Evolutionary conservation across 2,329 filamentous ascomycete species (phyloP), one percentile per base, ranked within the genome.

Genomic region (Colletotrichum phormii): DNA sequence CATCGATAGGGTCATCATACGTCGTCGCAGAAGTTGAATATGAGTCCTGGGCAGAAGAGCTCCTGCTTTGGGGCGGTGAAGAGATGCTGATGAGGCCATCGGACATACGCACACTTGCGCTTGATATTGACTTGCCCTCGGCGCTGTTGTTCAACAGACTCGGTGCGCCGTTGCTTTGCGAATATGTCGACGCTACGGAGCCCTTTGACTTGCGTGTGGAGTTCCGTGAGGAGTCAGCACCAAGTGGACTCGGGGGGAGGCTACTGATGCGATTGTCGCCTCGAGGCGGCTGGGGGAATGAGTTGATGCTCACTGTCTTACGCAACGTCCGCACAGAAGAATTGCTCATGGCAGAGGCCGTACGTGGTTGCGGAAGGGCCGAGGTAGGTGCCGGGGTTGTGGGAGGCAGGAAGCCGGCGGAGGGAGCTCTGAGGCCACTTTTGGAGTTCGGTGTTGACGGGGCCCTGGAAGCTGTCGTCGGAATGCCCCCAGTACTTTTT

Each of bases 241-340:
- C 87, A 58, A 92, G 82, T 74, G 88, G 90, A 82, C 89, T 89
- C 67, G 87, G 90, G 64, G 89, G 94, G 69, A 91, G 85, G 83
- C 88, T 95, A 77, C 85, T 85, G 60, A 86, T 84, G 75, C 89
- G 87, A 66, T 84, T 87, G 66, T 89, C 88, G 60, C 91, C 90
- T 76, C 92, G 92, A 15, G 96, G 96, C 15, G 96, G 96, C 75
- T 97, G 94, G 35, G 96, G 96, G 79, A 98, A 98, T 1, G 95
- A 92, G 80, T 95, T 96, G 79, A 98, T 97, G 86, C 95, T 98
- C 78, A 97, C 93, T 1, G 94, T 94, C 83, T 97, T 97, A 74
- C 95, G 91, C 67, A 98, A 83, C 1, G 92, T 90, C 81, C 92
- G 95, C 31, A 91, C 90, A 5, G 89, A 85, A 37, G 85, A 55